Evolutionary conservation across 768 basidiomycete genomes (phyloP).

Genomic region (Tricholoma saponaceum): DNA sequence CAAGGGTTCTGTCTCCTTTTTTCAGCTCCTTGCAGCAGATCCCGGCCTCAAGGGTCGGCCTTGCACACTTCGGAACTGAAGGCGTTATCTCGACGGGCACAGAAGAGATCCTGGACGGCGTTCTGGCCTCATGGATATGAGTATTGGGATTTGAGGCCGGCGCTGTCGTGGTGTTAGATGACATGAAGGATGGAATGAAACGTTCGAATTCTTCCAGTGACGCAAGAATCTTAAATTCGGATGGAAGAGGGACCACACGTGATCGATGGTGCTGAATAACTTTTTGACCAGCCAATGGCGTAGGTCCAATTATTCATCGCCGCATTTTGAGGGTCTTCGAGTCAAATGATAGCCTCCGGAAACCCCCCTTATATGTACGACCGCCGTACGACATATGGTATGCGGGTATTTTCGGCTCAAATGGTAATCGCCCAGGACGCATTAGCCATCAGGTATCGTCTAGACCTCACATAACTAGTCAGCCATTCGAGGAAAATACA

Average conservation of each 20-base stretch:
- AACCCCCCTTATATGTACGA: too few relatives aligned
- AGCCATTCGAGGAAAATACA: too few relatives aligned
- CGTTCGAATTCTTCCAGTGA: not conserved
- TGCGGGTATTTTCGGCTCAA: too few relatives aligned
- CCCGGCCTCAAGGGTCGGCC: slow-evolving; percentile 50
- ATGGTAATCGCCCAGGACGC: too few relatives aligned
- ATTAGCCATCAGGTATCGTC: too few relatives aligned
- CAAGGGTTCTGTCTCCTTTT: slow-evolving; percentile 73
- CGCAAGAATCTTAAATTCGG: not conserved
- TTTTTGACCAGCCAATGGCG: not conserved
- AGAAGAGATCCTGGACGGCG: not conserved
- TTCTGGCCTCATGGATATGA: not conserved
- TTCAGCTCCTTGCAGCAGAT: slow-evolving; percentile 90
- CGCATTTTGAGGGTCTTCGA: too few relatives aligned
- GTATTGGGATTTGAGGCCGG: not conserved
- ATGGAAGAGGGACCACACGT: not conserved
- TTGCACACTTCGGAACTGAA: slow-evolving; percentile 54
- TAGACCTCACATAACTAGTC: too few relatives aligned
- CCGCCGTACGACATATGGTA: too few relatives aligned
- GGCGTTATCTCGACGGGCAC: slow-evolving; percentile 30
- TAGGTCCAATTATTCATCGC: not conserved
- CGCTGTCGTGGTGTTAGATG: not conserved
- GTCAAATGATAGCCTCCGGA: too few relatives aligned
- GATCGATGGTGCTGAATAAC: not conserved
- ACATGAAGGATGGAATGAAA: not conserved